Base-by-base conservation (phyloP, 768 basidiomycete genomes). In the Xerocomus potaroensis region DNA sequence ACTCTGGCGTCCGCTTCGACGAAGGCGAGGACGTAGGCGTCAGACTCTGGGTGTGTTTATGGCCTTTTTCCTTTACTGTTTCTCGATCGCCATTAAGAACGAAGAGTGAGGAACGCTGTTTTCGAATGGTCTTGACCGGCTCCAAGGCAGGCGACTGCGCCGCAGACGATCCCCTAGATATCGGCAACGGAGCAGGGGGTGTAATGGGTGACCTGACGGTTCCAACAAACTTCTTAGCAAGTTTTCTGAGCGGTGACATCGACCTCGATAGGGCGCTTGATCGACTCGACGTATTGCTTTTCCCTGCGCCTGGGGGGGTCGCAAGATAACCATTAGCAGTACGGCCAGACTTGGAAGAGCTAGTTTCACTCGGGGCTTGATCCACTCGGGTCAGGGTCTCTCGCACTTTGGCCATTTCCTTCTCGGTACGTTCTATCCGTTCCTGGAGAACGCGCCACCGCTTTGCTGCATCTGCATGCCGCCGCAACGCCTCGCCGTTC, bases 401-500 rank as follows among this genome's bases (percentile, higher is more conserved):
- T 46, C 83, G 81, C 3, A 81, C 78, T 46, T 62, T 72, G 50
- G 85, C 83, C 87, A 96, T 88, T 52, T 93, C 91, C 22, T 72
- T 68, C 55, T 94, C 91, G 10, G 90, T 89, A 47, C 87, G 74
- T 18, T 76, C 60, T 56, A 96, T 91, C 41, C 89, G 80, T 45
- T 91, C 88, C 51, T 78, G 78, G 27, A 96, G 71, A 54, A 77
- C 82, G 50, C 78, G 77, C 92, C 92, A 96, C 40, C 91, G 77
- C 55, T 87, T 81, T 16, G 84, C 86, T 51, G 91, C 91, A 59
- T 96, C 94, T 3, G 87, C 86, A 62, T 91, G 90, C 55, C 91
- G 75, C 50, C 94, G 78, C 40, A 98, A 69, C 27, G 91, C 91
- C 70, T 97, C 95, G 1, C 95, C 95, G 53, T 97, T 98, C 78